These are phyloP conservation scores for Exophiala sp. DNA, from an alignment of 2,329 filamentous ascomycete genomes.

Conservation along the genomic window DNA sequence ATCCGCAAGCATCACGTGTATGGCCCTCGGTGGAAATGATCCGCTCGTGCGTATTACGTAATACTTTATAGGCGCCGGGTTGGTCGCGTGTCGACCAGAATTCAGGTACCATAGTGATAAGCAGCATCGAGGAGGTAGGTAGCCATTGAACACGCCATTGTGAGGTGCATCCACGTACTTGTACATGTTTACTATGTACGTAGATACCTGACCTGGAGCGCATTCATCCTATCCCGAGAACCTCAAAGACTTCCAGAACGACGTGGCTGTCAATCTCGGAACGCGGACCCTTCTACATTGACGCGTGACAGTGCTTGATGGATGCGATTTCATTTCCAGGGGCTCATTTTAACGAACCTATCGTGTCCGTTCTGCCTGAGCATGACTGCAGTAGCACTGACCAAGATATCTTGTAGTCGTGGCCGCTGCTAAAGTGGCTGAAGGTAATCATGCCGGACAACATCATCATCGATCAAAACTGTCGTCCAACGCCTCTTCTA, in stretches of 20 bases:
- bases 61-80: too few relatives aligned
- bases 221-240: neutral
- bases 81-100: too few relatives aligned
- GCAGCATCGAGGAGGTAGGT: too few relatives aligned
- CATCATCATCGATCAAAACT: neutral
- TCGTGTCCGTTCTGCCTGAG: neutral
- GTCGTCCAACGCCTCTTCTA: neutral
- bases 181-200: too few relatives aligned
- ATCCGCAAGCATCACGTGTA: too few relatives aligned
- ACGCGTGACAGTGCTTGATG: neutral
- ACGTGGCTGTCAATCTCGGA: slow-evolving; percentile 13
- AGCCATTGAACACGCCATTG: too few relatives aligned
- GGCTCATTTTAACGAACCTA: neutral
- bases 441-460: too few relatives aligned
- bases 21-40: too few relatives aligned
- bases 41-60: too few relatives aligned
- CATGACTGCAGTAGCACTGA: neutral
- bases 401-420: neutral
- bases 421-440: neutral
- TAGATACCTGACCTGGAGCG: neutral
- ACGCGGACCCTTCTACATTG: slow-evolving; percentile 6
- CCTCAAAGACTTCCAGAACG: neutral
- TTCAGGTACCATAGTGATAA: too few relatives aligned
- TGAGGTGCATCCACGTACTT: too few relatives aligned
- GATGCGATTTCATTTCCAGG: neutral